A percentile compares a stretch with the other conserved stretches of the same genome.
Conservation (phyloP, 495 filamentous ascomycete species). For the Apiosordaria backusii region DNA sequence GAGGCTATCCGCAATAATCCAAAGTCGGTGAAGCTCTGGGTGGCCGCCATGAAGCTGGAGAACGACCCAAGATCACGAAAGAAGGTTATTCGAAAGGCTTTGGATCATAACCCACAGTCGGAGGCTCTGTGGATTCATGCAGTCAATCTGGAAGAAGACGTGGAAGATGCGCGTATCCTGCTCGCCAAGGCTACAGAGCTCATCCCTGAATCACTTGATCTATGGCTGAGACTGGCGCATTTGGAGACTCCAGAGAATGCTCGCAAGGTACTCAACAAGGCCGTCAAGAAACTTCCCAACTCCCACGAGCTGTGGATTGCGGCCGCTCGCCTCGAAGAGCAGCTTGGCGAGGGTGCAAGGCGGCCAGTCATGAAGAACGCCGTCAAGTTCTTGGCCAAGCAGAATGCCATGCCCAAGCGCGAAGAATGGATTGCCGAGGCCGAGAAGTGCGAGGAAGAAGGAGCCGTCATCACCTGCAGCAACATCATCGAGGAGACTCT, state of each 20-base stretch:
- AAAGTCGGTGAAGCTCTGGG: slow-evolving; percentile 85
- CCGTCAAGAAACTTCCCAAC: slow-evolving; percentile 86
- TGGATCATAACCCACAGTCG: slow-evolving; percentile 86
- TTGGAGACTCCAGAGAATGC: slow-evolving; percentile 86
- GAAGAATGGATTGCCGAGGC: slow-evolving; percentile 97
- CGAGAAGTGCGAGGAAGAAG: slow-evolving; percentile 91
- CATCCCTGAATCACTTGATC: slow-evolving; percentile 85
- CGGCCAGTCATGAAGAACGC: slow-evolving; percentile 93
- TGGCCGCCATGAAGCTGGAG: slow-evolving; percentile 91
- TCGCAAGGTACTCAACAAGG: slow-evolving; percentile 90
- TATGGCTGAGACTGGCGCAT: slow-evolving; percentile 91
- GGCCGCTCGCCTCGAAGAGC: slow-evolving; percentile 85
- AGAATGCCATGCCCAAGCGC: slow-evolving; percentile 92
- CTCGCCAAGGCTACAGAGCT: slow-evolving; percentile 91
- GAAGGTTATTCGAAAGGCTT: slow-evolving; percentile 80
- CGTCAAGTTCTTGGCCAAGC: slow-evolving; percentile 80
- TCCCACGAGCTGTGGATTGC: slow-evolving; percentile 96
- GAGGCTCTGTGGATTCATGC: slow-evolving; percentile 95
- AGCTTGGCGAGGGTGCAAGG: slow-evolving; percentile 67
- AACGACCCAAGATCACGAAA: slow-evolving; percentile 76
- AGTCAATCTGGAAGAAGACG: slow-evolving; percentile 91
- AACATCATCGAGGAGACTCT: slow-evolving; percentile 90
- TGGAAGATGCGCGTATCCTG: slow-evolving; percentile 77
- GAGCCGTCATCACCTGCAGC: slow-evolving; percentile 77
- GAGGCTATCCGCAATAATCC: slow-evolving; percentile 88